A percentile compares a stretch with the other conserved stretches of the same genome.
Evolutionary conservation across 2,329 filamentous ascomycete species (phyloP).

Genomic region (Aspergillus ustus): DNA sequence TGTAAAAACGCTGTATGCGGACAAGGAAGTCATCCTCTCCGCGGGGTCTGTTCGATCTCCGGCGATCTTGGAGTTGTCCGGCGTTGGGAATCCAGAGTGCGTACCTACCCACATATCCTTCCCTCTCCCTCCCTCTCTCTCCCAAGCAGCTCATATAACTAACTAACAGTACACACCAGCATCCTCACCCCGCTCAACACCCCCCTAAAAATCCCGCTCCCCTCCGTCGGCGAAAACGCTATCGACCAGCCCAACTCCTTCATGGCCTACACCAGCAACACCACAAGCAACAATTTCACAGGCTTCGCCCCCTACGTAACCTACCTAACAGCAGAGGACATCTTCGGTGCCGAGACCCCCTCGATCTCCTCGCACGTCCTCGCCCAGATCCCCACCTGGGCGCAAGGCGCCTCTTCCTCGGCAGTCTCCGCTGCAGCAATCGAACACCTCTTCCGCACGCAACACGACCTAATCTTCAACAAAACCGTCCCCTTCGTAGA

Average conservation of each 20-base stretch:
- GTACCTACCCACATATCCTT: neutral
- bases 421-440: conserved; percentile 1
- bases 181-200: conserved; percentile 34
- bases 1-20: conserved; percentile 34
- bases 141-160: too few relatives aligned
- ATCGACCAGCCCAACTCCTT: conserved; percentile 50
- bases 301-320: conserved; percentile 5
- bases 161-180: conserved; percentile 12
- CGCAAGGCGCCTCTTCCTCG: neutral
- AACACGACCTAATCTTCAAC: conserved; percentile 29
- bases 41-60: conserved; percentile 63
- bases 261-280: conserved; percentile 7
- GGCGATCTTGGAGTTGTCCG: conserved; percentile 63
- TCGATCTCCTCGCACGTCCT: neutral
- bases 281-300: neutral
- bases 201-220: conserved; percentile 31
- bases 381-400: neutral
- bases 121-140: too few relatives aligned
- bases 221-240: conserved; percentile 55
- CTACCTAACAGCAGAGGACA: conserved; percentile 4
- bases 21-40: conserved; percentile 62
- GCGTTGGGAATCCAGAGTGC: conserved; percentile 54
- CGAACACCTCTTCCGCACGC: conserved; percentile 18
- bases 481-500: conserved; percentile 26
- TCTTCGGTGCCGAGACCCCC: neutral